A percentile compares a stretch with the other conserved stretches of the same genome.
These are phyloP conservation scores for Cordyceps farinosa DNA, from an alignment of 2,329 filamentous ascomycete species.

Conservation along the genomic window DNA sequence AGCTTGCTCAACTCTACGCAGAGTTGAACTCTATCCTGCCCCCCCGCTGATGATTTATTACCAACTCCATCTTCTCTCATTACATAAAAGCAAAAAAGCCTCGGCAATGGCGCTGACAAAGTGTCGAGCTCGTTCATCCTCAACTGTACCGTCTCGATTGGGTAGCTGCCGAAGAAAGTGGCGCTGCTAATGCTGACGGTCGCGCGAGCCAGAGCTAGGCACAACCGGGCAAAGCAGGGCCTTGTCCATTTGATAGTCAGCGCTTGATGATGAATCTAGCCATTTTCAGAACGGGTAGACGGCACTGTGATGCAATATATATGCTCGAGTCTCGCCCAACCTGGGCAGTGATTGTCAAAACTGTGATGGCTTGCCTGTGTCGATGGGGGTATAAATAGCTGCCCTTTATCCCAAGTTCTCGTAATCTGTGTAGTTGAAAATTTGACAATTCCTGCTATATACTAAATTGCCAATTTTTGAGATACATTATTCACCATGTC, in stretches of 20 bases:
- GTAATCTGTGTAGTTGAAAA: neutral
- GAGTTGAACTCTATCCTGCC: no score
- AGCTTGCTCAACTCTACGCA: no score
- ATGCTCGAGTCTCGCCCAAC: neutral
- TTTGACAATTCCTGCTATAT: neutral
- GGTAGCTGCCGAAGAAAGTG: neutral
- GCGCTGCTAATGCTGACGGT: slow-evolving; percentile 2
- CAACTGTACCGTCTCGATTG: neutral
- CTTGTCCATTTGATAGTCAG: neutral
- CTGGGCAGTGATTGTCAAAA: neutral
- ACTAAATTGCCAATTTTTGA: neutral
- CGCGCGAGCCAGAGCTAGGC: neutral
- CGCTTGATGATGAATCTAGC: neutral
- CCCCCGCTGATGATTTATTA: neutral
- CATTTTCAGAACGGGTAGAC: neutral
- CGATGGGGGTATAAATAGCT: neutral
- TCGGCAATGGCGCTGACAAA: neutral
- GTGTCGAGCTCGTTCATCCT: neutral
- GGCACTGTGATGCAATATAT: slow-evolving; percentile 1
- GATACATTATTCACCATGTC: neutral
- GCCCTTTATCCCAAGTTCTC: neutral
- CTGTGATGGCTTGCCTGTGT: neutral
- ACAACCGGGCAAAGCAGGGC: neutral
- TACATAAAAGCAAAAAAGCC: neutral
- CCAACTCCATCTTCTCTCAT: neutral